Conservation (phyloP, 2,329 filamentous ascomycete species). For the Neonectria magnoliae region DNA sequence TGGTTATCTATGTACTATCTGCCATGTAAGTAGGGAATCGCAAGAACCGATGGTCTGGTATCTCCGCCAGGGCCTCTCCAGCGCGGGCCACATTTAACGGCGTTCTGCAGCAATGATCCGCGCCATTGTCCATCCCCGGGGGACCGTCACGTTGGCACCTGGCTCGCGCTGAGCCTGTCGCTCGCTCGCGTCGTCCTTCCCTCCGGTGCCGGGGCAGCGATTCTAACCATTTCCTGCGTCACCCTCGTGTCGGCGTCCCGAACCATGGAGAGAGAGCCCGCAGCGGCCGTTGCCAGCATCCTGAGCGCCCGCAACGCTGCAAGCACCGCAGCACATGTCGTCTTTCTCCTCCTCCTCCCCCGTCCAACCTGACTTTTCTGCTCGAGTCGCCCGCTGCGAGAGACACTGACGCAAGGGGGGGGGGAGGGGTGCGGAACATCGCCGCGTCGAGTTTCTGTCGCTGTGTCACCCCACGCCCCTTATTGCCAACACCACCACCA, state of each 20-base stretch:
- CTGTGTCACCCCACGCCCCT: constrained; percentile 22
- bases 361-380: constrained; percentile 5
- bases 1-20: neutral
- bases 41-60: constrained; percentile 22
- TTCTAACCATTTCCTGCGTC: neutral
- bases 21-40: neutral
- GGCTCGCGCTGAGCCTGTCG: neutral
- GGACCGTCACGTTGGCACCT: constrained; percentile 1
- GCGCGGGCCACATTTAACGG: constrained; percentile 5
- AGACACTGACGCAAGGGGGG: constrained; percentile 1
- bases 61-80: neutral
- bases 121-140: neutral
- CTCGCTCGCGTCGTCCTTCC: neutral
- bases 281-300: constrained; percentile 24
- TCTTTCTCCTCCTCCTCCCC: constrained; percentile 10
- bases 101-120: constrained; percentile 7
- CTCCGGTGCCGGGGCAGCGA: neutral
- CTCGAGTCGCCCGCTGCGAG: neutral
- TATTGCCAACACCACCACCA: constrained; percentile 2
- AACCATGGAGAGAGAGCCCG: neutral
- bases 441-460: constrained; percentile 1
- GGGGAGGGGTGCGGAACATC: constrained; percentile 22
- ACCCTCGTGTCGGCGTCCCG: constrained; percentile 4
- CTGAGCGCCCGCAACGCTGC: constrained; percentile 28
- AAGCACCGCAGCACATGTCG: constrained; percentile 20